Conservation (phyloP, 805 yeast genomes). For the Lipomyces sp. region DNA sequence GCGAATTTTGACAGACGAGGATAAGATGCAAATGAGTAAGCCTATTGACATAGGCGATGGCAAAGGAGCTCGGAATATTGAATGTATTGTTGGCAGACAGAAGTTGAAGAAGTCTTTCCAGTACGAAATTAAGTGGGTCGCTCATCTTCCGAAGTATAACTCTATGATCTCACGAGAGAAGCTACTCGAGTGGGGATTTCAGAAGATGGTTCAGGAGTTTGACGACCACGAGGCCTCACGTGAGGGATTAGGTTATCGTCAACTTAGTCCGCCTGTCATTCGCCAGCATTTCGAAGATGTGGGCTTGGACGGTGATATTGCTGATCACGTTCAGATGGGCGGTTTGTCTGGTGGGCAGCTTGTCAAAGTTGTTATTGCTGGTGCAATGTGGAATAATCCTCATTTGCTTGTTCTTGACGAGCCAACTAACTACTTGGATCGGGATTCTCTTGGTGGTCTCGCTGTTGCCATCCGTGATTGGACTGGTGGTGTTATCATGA, state of each 20-base stretch:
- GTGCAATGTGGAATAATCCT: constrained; percentile 99
- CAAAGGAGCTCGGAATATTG: constrained; percentile 83
- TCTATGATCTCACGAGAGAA: constrained; percentile 89
- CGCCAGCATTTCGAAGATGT: constrained; percentile 97
- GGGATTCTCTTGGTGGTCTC: constrained; percentile 96
- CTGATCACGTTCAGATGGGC: constrained; percentile 97
- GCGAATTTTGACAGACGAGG: constrained; percentile 80
- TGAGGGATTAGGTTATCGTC: constrained; percentile 98
- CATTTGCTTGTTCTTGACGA: constrained; percentile 95
- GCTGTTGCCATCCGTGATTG: constrained; percentile 98
- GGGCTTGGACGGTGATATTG: constrained; percentile 97
- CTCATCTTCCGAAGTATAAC: constrained; percentile 78
- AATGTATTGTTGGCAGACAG: constrained; percentile 96
- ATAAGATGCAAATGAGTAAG: constrained; percentile 74
- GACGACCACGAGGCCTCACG: constrained; percentile 99
- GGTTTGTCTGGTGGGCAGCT: constrained; percentile 97
- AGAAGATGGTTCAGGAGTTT: constrained; percentile 89
- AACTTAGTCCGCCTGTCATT: constrained; percentile 86
- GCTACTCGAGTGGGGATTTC: constrained; percentile 81
- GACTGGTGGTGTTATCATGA: constrained; percentile 98
- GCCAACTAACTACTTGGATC: constrained; percentile 97
- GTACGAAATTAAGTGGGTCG: constrained; percentile 96
- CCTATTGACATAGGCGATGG: constrained; percentile 84
- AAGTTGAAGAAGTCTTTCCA: constrained; percentile 95
- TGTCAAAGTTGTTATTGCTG: constrained; percentile 97